These are phyloP conservation scores for Chloroidium sp. DNA, from an alignment of 163 green algal genomes.

Conservation along the genomic window DNA sequence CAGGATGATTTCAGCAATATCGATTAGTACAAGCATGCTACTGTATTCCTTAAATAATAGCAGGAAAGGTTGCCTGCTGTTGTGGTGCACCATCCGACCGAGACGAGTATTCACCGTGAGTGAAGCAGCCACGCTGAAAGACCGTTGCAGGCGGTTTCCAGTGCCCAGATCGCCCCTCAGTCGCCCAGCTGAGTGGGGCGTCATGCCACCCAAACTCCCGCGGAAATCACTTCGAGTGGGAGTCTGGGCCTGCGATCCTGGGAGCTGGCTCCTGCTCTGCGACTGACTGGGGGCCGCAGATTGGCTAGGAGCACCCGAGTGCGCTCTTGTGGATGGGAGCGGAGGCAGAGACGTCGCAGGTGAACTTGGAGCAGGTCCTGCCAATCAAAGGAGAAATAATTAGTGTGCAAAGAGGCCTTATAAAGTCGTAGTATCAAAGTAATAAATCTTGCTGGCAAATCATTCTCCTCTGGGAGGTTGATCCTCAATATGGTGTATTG, in stretches of 20 bases:
- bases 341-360: not conserved
- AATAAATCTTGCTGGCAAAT: not conserved
- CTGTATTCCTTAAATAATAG: no score
- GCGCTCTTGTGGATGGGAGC: not conserved
- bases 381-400: not conserved
- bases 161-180: not conserved
- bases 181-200: no score
- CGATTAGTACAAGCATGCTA: no score
- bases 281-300: not conserved
- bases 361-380: not conserved
- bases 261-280: not conserved
- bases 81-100: no score
- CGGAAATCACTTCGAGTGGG: not conserved
- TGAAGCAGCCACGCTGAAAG: no score
- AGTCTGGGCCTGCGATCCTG: not conserved
- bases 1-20: no score
- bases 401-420: not conserved
- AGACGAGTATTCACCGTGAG: no score
- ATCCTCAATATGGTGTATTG: no score
- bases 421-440: no score
- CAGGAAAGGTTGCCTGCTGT: no score
- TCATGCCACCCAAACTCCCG: not conserved
- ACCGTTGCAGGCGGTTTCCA: no score
- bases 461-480: no score
- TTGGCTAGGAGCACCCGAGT: not conserved